Base-by-base conservation (phyloP, 78 protist species). In the Dictyostelium citrinum region DNA sequence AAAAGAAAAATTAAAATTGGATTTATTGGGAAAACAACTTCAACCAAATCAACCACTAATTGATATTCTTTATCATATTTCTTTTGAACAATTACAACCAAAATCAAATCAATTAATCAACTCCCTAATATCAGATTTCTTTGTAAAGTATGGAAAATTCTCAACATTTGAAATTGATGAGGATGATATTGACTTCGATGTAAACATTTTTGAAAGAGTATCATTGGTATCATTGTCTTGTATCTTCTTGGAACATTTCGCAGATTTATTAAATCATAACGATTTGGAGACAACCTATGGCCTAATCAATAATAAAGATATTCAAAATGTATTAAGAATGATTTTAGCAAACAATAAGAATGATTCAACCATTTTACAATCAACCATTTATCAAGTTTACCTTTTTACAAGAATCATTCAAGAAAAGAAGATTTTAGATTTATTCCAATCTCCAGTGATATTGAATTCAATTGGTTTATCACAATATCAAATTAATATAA, bases 11-110 rank as follows among this genome's bases (percentile, higher is more conserved):
- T 17, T 31, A 70, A n/a, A 0, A 20, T 58, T 5, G 11, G 51
- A 46, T 37, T 17, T 51, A 20, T 51, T 49, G 20, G 12, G 14
- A 10, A 43, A 41, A 37, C 82, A 76, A n/a, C 61, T 45, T 3
- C 1, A 3, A 17, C 82, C 51, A 24, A 76, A 58, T 49, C 33
- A 67, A 27, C 37, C 37, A 20, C 22, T 83, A 12, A 67, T 83
- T 10, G 77, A 64, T 49, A 49, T 83, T 35, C 45, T 82, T 4
- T 82, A 83, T 75, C 58, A 35, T 83, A 55, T 83, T 8, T 68
- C 55, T 12, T 46, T 83, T 46, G 90, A 83, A n/a, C 39, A 49
- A 83, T 14, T 24, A 20, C 20, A 33, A 39, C 2, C 71, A 71
- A 70, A 39, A 41, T 39, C n/a, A 75, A 75, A 43, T 33, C 55